These are phyloP conservation scores for Parmelia sp. DNA, from an alignment of 495 filamentous ascomycete species.

Conservation along the genomic window DNA sequence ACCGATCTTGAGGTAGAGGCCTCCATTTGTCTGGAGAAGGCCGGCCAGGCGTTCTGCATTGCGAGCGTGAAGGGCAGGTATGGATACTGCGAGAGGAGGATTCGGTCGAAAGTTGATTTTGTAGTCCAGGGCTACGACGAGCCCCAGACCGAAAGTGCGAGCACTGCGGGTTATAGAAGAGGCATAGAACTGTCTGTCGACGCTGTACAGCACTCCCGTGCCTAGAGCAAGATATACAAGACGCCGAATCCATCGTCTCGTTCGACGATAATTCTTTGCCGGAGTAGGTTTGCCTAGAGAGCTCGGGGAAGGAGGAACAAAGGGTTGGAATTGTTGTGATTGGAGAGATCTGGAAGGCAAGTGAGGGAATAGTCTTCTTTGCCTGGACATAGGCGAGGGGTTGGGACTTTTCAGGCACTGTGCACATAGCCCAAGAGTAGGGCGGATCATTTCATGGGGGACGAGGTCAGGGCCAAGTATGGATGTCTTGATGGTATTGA, in stretches of 20 bases:
- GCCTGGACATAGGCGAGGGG: background rate
- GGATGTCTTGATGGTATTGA: background rate
- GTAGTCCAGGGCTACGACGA: slow-evolving; percentile 86
- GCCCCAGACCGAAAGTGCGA: slow-evolving; percentile 69
- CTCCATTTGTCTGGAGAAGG: slow-evolving; percentile 77
- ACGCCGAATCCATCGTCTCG: slow-evolving; percentile 68
- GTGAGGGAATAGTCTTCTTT: background rate
- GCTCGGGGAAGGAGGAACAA: slow-evolving; percentile 71
- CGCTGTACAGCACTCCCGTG: slow-evolving; percentile 53
- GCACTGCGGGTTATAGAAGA: slow-evolving; percentile 70
- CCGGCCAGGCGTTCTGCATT: slow-evolving; percentile 76
- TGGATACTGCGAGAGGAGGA: slow-evolving; percentile 60
- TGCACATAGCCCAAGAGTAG: slow-evolving; percentile 12
- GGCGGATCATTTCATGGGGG: slow-evolving; percentile 17
- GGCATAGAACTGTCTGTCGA: slow-evolving; percentile 71
- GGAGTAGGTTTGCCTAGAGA: slow-evolving; percentile 69
- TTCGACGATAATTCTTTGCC: slow-evolving; percentile 57
- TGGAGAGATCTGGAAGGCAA: slow-evolving; percentile 21
- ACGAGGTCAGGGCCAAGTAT: background rate
- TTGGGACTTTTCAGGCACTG: slow-evolving; percentile 9
- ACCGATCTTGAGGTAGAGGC: slow-evolving; percentile 93
- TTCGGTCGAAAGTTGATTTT: slow-evolving; percentile 89
- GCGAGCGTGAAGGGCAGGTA: slow-evolving; percentile 67
- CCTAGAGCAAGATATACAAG: slow-evolving; percentile 56
- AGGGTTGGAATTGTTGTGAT: slow-evolving; percentile 52